These are phyloP conservation scores for Nemania bipapillata DNA, from an alignment of 2,329 filamentous ascomycete species.

Conservation along the genomic window DNA sequence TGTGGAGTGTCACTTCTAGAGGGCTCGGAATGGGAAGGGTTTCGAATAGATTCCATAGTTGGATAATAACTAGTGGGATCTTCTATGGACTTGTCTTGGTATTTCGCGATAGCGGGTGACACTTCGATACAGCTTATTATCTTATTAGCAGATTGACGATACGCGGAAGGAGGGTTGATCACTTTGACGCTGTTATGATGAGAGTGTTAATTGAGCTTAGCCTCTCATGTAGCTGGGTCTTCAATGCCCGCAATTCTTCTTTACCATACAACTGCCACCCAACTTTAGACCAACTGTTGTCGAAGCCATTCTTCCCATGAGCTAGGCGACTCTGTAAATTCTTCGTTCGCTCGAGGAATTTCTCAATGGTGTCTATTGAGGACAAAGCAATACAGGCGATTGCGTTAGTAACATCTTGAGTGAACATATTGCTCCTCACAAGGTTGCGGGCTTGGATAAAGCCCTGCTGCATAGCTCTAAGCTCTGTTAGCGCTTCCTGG, in stretches of 20 bases:
- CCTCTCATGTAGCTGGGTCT: conserved; percentile 41
- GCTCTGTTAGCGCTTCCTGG: conserved; percentile 45
- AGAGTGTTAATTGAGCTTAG: conserved; percentile 12
- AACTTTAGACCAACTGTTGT: conserved; percentile 15
- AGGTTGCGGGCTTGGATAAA: conserved; percentile 36
- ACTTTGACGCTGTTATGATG: conserved; percentile 2
- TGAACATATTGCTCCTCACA: conserved; percentile 25
- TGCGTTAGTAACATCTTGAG: conserved; percentile 25
- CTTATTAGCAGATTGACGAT: neutral
- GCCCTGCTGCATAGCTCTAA: conserved; percentile 40
- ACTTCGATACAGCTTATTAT: neutral
- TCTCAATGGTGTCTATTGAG: conserved; percentile 28
- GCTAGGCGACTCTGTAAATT: conserved; percentile 22
- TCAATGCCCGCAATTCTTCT: conserved; percentile 43
- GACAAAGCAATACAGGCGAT: conserved; percentile 31
- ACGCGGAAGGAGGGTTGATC: neutral
- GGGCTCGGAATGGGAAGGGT: neutral
- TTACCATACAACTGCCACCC: conserved; percentile 19
- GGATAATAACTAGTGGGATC: neutral
- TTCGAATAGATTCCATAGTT: neutral
- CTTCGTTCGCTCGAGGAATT: conserved; percentile 31
- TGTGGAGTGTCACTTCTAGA: neutral
- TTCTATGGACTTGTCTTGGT: neutral
- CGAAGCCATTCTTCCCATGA: neutral
- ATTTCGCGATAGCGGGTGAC: neutral